Evolutionary conservation across 1,139 yeast genomes (phyloP), one percentile per base, ranked within the genome.

Genomic region (Lodderomyces metapsilosis): DNA sequence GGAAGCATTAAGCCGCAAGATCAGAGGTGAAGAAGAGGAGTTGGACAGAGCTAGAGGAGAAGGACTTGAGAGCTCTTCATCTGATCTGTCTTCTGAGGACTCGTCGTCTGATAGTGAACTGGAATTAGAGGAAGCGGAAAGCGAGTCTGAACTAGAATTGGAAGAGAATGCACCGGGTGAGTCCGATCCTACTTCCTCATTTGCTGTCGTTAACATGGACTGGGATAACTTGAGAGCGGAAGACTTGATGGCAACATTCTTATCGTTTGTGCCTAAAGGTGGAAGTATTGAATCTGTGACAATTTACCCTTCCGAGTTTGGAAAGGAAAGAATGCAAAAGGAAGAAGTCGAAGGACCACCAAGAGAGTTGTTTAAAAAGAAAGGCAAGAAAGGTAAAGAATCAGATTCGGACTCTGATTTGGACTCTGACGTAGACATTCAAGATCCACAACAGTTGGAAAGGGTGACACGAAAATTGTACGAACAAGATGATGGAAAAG

Each of bases 301-400:
- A 8, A 81, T 94, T n/a, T 88, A 74, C 54, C 97, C 97, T 13
- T 86, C 96, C 44, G 96, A 92, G 56, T 94, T 80, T 59, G 99
- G 99, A 32, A 92, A 89, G 59, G 86, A 87, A 58, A 84, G 89
- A 57, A 84, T 94, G 92, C 88, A 84, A 48, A 79, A 79, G 51
- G 99, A 94, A 65, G 96, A 89, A 51, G 56, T 77, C 4, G 92
- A 88, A 56, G 99, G 99, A 0, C 99, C 99, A 3, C 91, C 98
- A 47, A 79, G 76, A 52, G 96, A 89, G 34, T 62, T 92, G 17
- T 92, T 92, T 64, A 68, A 70, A 44, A 71, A 64, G 34, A 61
- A 64, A 44, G 15, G 6, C 6, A 37, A 37, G 16, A 66, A 63
- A 42, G 59, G 62, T 42, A 53, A 59, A 36, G 32, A 21, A 5